Evolutionary conservation across 768 basidiomycete genomes (phyloP).

Genomic region (Tephrocybe sp.): DNA sequence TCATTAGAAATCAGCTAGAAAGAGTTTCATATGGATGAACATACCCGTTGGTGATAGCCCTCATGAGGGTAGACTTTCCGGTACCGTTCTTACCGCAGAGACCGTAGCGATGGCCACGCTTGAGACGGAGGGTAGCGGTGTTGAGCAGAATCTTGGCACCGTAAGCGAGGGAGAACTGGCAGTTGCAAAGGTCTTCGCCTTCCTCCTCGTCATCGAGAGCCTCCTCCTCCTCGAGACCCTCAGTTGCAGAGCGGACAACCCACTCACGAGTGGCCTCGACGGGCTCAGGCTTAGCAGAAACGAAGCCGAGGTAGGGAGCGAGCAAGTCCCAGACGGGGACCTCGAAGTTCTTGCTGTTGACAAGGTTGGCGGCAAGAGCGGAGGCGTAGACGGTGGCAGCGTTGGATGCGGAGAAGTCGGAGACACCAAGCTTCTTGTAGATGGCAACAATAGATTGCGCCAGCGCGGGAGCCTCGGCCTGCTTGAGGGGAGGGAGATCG

Average conservation of each 20-base stretch:
- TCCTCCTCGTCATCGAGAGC: slow-evolving; percentile 90
- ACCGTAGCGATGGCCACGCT: slow-evolving; percentile 98
- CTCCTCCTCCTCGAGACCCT: slow-evolving; percentile 65
- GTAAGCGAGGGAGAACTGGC: slow-evolving; percentile 97
- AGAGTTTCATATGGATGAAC: slow-evolving; percentile 9
- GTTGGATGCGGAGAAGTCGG: slow-evolving; percentile 51
- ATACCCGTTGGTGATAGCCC: slow-evolving; percentile 84
- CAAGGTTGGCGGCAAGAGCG: slow-evolving; percentile 79
- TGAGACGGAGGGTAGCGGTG: slow-evolving; percentile 94
- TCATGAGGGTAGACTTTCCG: slow-evolving; percentile 94
- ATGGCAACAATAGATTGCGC: slow-evolving; percentile 64
- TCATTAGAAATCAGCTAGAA: slow-evolving; percentile 27
- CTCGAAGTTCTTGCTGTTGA: slow-evolving; percentile 91
- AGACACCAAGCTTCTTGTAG: slow-evolving; percentile 81
- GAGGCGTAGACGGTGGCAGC: slow-evolving; percentile 67
- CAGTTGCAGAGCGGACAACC: slow-evolving; percentile 86
- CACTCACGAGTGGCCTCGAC: slow-evolving; percentile 73
- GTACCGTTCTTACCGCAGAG: slow-evolving; percentile 99
- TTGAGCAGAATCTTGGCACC: slow-evolving; percentile 99
- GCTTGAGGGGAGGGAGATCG: slow-evolving; percentile 82
- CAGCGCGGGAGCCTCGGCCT: slow-evolving; percentile 67
- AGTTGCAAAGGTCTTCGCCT: slow-evolving; percentile 98
- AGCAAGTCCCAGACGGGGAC: slow-evolving; percentile 83
- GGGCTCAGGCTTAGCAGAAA: slow-evolving; percentile 62
- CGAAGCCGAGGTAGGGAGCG: slow-evolving; percentile 70